phyloP scores from a whole-genome alignment of 208 protist species.

The Herpetomonas samuelpessoai region DNA sequence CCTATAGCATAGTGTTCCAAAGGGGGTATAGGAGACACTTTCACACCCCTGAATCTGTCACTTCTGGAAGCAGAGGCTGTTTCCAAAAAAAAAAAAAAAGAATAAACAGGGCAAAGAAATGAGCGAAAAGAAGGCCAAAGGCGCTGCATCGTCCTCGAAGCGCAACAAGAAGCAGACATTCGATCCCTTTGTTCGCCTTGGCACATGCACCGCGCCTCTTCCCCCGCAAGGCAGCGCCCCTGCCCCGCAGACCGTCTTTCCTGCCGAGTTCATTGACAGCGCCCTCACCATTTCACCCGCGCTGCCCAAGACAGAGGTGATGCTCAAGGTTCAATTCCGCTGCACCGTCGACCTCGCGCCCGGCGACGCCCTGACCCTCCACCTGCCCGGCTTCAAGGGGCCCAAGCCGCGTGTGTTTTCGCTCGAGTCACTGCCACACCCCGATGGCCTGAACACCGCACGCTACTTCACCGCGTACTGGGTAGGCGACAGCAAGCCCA shows the following conservation, averaged over 20 bases:
- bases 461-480: slow-evolving; percentile 71
- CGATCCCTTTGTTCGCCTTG: slow-evolving; percentile 38
- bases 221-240: neutral
- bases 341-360: slow-evolving; percentile 50
- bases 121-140: neutral
- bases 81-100: no score
- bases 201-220: slow-evolving; percentile 17
- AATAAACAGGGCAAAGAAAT: no score
- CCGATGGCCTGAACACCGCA: slow-evolving; percentile 32
- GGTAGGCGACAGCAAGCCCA: slow-evolving; percentile 52
- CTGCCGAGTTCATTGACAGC: slow-evolving; percentile 61
- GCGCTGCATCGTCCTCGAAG: slow-evolving; percentile 1
- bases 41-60: no score
- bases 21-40: no score
- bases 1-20: no score
- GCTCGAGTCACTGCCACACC: slow-evolving; percentile 29
- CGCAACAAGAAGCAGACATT: slow-evolving; percentile 28
- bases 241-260: slow-evolving; percentile 5
- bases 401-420: slow-evolving; percentile 41
- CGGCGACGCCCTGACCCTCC: slow-evolving; percentile 58
- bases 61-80: no score
- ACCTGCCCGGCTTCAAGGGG: slow-evolving; percentile 65
- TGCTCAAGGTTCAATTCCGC: slow-evolving; percentile 60
- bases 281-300: slow-evolving; percentile 45
- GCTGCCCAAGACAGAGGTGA: slow-evolving; percentile 57